phyloP scores from a whole-genome alignment of 768 basidiomycete genomes.

The Trametes elegans region DNA sequence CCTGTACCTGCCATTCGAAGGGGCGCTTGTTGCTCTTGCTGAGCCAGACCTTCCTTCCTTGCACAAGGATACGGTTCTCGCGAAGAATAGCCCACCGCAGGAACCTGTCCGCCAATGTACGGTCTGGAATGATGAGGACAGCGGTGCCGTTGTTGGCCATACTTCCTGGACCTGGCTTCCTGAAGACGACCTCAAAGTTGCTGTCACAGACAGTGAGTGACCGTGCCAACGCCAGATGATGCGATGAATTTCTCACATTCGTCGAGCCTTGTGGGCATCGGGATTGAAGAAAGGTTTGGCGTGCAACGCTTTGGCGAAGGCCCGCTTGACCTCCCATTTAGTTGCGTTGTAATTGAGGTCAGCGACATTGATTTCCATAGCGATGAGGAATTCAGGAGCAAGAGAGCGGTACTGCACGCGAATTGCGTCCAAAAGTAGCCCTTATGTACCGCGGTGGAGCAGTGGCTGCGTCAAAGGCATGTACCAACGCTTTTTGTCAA shows the following conservation, averaged over 20 bases:
- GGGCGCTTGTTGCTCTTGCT: neutral
- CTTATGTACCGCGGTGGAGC: too few relatives aligned
- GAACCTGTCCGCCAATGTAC: constrained; percentile 42
- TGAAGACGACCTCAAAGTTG: constrained; percentile 60
- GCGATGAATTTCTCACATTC: neutral
- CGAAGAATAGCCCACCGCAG: constrained; percentile 37
- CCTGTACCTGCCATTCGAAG: neutral
- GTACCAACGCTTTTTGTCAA: too few relatives aligned
- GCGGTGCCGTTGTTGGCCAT: constrained; percentile 57
- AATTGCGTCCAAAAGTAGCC: too few relatives aligned
- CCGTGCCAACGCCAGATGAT: too few relatives aligned
- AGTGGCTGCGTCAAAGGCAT: too few relatives aligned
- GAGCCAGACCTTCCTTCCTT: constrained; percentile 18
- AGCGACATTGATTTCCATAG: constrained; percentile 38
- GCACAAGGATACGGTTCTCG: constrained; percentile 25
- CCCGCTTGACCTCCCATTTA: constrained; percentile 53
- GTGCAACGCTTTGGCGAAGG: constrained; percentile 54
- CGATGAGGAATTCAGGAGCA: neutral
- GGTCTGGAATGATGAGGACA: constrained; percentile 28
- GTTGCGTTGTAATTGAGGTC: constrained; percentile 38
- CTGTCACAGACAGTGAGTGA: constrained; percentile 33
- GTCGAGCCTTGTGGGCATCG: neutral
- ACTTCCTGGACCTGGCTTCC: constrained; percentile 45
- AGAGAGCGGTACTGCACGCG: too few relatives aligned
- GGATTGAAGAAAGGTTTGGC: constrained; percentile 40